Percentiles rank a stretch among this genome's conserved stretches.
These are phyloP conservation scores for Penicillium decumbens DNA, from an alignment of 2,329 filamentous ascomycete genomes.

Conservation along the genomic window DNA sequence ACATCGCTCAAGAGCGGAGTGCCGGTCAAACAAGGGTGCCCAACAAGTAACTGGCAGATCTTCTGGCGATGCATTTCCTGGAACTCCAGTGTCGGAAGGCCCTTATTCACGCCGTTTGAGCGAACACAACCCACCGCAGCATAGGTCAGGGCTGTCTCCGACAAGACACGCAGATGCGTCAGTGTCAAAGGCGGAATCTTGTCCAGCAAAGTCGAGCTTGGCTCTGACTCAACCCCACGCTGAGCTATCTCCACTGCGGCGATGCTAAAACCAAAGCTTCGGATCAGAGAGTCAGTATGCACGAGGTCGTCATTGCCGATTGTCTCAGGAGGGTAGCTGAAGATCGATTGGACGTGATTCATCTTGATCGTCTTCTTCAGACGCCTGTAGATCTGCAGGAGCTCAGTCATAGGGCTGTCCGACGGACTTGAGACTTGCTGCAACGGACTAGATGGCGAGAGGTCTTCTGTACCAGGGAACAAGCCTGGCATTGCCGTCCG, in stretches of 20 bases:
- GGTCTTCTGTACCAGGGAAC: constrained; percentile 36
- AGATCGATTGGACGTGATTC: constrained; percentile 49
- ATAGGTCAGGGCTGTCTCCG: constrained; percentile 84
- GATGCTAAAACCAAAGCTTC: constrained; percentile 72
- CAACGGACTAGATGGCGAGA: constrained; percentile 28
- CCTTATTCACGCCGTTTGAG: constrained; percentile 55
- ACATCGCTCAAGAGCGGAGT: constrained; percentile 33
- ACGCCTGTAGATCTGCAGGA: constrained; percentile 54
- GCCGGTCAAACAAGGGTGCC: constrained; percentile 42
- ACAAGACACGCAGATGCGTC: constrained; percentile 80
- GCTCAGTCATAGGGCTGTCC: constrained; percentile 43
- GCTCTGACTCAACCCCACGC: constrained; percentile 71
- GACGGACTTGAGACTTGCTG: constrained; percentile 28
- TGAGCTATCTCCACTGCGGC: constrained; percentile 87
- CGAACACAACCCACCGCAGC: constrained; percentile 69
- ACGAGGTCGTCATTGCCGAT: constrained; percentile 46
- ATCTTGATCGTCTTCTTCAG: constrained; percentile 52
- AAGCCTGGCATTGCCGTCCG: constrained; percentile 38
- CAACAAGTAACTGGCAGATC: constrained; percentile 69
- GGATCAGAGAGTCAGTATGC: constrained; percentile 42
- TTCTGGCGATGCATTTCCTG: constrained; percentile 65
- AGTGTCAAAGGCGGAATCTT: constrained; percentile 78
- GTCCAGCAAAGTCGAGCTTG: constrained; percentile 70
- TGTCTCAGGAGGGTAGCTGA: constrained; percentile 41
- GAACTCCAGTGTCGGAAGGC: constrained; percentile 59